phyloP scores from a whole-genome alignment of 2,329 filamentous ascomycete genomes.

The Hymenoscyphus scutula region DNA sequence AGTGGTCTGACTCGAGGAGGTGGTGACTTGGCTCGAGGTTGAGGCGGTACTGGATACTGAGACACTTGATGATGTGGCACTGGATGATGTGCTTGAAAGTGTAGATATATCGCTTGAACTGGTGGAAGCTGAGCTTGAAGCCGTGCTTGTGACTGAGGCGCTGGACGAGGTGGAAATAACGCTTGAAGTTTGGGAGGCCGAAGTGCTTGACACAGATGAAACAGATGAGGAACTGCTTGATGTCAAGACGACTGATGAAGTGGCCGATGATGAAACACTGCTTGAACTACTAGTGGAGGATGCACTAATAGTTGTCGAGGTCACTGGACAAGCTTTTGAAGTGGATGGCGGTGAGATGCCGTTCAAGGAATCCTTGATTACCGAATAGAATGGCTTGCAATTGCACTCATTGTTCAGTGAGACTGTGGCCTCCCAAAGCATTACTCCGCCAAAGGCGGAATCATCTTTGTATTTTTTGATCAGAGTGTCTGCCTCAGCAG shows the following conservation, averaged over 20 bases:
- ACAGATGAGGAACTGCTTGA: not conserved
- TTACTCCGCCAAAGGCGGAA: conserved; percentile 36
- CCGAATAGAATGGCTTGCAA: conserved; percentile 17
- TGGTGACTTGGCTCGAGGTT: not conserved
- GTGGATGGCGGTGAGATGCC: conserved; percentile 10
- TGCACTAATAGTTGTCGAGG: conserved; percentile 6
- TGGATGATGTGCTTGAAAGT: too few species aligned
- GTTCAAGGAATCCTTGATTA: conserved; percentile 26
- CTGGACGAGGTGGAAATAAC: not conserved
- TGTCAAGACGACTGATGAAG: not conserved
- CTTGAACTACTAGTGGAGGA: not conserved
- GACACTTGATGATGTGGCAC: not conserved
- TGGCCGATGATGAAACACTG: not conserved
- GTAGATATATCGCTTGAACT: conserved; percentile 1
- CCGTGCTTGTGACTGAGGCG: not conserved
- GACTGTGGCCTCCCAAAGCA: conserved; percentile 35
- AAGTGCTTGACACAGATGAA: not conserved
- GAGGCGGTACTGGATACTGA: too few species aligned
- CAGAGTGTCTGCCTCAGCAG: conserved; percentile 27
- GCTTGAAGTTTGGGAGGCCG: not conserved
- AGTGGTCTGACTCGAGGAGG: not conserved
- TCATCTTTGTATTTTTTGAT: conserved; percentile 25
- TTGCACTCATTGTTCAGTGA: conserved; percentile 24
- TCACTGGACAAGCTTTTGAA: conserved; percentile 3
- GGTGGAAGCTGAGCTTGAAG: not conserved